Evolutionary conservation across 2,329 filamentous ascomycete species (phyloP).

Genomic region (Trichoderma sp.): DNA sequence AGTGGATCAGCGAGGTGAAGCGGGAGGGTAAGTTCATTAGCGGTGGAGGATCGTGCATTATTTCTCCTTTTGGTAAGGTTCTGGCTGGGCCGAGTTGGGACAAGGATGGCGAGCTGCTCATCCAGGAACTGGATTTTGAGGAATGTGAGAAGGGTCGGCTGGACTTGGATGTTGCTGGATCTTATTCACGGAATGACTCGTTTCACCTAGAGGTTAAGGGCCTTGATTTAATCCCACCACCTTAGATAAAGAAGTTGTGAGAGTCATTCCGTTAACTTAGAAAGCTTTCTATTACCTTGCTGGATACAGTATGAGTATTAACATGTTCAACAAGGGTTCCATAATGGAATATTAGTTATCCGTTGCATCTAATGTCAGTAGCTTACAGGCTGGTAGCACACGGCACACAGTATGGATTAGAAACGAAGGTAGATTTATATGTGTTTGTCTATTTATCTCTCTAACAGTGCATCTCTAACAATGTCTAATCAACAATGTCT

Average conservation of each 20-base stretch:
- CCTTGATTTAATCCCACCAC: constrained; percentile 6
- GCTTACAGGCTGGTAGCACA: not conserved
- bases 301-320: not conserved
- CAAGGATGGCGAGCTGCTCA: not conserved
- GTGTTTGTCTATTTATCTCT: not conserved
- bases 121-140: not conserved
- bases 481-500: not conserved
- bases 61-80: constrained; percentile 5
- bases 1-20: constrained; percentile 1
- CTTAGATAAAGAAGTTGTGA: not conserved
- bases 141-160: constrained; percentile 2
- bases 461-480: not conserved
- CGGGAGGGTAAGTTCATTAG: constrained; percentile 1
- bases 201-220: not conserved
- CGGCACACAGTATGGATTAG: not conserved
- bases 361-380: not conserved
- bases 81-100: not conserved
- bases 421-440: not conserved
- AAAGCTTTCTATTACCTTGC: not conserved
- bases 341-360: not conserved
- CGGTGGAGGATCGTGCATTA: not conserved
- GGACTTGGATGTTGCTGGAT: constrained; percentile 12
- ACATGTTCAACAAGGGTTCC: not conserved
- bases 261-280: not conserved
- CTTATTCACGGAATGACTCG: constrained; percentile 14